Conservation (phyloP, 2,329 filamentous ascomycete genomes). For the Chaetomiaceae sp. region DNA sequence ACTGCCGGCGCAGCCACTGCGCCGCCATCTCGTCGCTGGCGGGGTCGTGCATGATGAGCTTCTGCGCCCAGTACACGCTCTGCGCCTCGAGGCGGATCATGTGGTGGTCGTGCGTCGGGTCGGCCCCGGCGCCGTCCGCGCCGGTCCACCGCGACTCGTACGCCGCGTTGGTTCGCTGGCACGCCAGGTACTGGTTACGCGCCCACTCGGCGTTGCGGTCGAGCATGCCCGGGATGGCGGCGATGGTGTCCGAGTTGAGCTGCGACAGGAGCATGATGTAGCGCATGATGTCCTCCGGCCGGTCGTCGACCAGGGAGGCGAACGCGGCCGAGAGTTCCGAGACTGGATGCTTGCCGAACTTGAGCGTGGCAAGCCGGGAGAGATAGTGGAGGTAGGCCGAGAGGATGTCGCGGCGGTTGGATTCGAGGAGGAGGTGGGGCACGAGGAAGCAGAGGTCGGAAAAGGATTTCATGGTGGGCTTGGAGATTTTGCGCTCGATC, state of each 20-base stretch:
- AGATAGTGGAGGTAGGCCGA: slow-evolving; percentile 24
- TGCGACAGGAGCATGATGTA: slow-evolving; percentile 25
- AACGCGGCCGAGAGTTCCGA: slow-evolving; percentile 22
- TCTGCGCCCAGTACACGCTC: slow-evolving; percentile 26
- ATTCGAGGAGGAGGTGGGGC: slow-evolving; percentile 26
- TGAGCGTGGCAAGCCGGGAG: slow-evolving; percentile 17
- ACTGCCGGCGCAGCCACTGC: slow-evolving; percentile 21
- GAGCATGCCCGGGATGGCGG: slow-evolving; percentile 14
- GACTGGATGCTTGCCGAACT: slow-evolving; percentile 25
- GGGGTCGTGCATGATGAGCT: slow-evolving; percentile 22
- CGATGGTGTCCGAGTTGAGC: slow-evolving; percentile 24
- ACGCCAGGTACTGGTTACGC: slow-evolving; percentile 24
- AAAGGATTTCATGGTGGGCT: slow-evolving; percentile 24
- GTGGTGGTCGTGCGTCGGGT: slow-evolving; percentile 19
- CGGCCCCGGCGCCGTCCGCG: neutral
- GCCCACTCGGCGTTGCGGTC: slow-evolving; percentile 24
- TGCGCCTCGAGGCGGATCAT: slow-evolving; percentile 26
- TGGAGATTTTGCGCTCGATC: slow-evolving; percentile 23
- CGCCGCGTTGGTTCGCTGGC: slow-evolving; percentile 17
- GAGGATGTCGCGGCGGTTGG: slow-evolving; percentile 21
- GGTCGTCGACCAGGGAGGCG: slow-evolving; percentile 17
- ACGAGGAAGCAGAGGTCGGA: slow-evolving; percentile 27
- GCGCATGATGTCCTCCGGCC: slow-evolving; percentile 23
- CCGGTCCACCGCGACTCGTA: no score
- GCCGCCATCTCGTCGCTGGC: slow-evolving; percentile 18